Evolutionary conservation across 1,139 yeast genomes (phyloP).

Genomic region (Kluyveromyces sp.): DNA sequence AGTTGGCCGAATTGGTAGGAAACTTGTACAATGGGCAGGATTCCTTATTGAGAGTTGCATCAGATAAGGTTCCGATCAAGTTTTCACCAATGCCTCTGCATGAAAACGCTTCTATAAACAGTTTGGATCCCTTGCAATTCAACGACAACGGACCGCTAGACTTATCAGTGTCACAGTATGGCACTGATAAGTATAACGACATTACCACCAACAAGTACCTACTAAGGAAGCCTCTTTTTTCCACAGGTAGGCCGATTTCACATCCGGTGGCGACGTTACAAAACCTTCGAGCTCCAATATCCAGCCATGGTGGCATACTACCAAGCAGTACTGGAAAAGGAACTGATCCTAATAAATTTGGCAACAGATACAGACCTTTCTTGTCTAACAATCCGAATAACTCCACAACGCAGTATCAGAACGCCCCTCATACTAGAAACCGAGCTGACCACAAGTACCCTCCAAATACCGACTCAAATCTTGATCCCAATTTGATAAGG

Average conservation of each 20-base stretch:
- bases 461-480: background rate
- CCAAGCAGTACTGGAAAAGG: background rate
- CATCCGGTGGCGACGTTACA: slow-evolving; percentile 2
- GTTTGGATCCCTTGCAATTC: background rate
- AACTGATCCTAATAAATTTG: background rate
- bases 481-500: background rate
- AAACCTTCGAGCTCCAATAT: slow-evolving; percentile 1
- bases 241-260: background rate
- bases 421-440: background rate
- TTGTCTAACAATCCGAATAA: background rate
- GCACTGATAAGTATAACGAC: slow-evolving; percentile 16
- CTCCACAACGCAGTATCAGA: background rate
- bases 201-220: slow-evolving; percentile 16
- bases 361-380: too few species aligned
- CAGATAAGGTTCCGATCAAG: slow-evolving; percentile 12
- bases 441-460: background rate
- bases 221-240: slow-evolving; percentile 11
- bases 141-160: background rate
- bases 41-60: slow-evolving; percentile 23
- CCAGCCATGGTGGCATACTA: background rate
- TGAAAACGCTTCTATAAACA: slow-evolving; percentile 6
- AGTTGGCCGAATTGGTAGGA: slow-evolving; percentile 23
- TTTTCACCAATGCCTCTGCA: slow-evolving; percentile 7
- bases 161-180: slow-evolving; percentile 11
- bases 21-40: slow-evolving; percentile 27